Base-by-base conservation (phyloP, 495 filamentous ascomycete genomes). In the Aspergillus sclerotiicarbonarius region DNA sequence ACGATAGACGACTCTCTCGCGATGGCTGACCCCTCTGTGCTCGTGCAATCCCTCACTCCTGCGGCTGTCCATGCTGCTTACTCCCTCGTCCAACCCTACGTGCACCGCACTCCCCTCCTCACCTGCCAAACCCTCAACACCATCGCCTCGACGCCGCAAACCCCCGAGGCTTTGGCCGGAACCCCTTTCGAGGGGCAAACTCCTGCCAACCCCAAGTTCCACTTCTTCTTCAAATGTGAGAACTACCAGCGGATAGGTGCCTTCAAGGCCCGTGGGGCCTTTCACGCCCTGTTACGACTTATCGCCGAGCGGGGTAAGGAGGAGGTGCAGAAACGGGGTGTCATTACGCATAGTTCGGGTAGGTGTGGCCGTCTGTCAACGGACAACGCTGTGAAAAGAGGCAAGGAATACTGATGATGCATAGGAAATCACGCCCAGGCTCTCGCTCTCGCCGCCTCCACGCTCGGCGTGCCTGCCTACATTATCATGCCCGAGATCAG, bases 371-470 rank as follows among this genome's bases (percentile, higher is more conserved):
- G 16, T 16, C 19, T 16, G 39, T 32, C 51, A 6, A 18, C 18
- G 15, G 13, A 32, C 6, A 49, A 13, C 18, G 6, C 19, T 15
- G 16, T 44, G 33, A 29, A 32, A 16, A 29, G 29, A 43, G 29
- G 33, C n/a, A n/a, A 16, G 13, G 16, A 21, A 58, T 62, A 53
- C 57, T 65, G 18, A 65, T 32, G 25, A 31, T 0, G 25, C 2
- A 33, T 50, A 91, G 92, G 93, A 29, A 98, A 98, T 76, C 94
- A 98, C 73, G 94, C 94, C 0, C 91, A 96, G 82, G 94, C 94
- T 18, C 87, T 98, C 54, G 84, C 94, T 4, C 85, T 97, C 37
- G 94, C 94, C 0, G 91, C 94, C 7, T 80, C 76, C 16, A 84
- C 82, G 9, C 76, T 83, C 59, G 62, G 72, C 15, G 77, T 90